Percentiles rank a stretch among this genome's conserved stretches.
Conservation (phyloP, 1,139 yeast genomes). For the Scheffersomyces parashehatae region DNA sequence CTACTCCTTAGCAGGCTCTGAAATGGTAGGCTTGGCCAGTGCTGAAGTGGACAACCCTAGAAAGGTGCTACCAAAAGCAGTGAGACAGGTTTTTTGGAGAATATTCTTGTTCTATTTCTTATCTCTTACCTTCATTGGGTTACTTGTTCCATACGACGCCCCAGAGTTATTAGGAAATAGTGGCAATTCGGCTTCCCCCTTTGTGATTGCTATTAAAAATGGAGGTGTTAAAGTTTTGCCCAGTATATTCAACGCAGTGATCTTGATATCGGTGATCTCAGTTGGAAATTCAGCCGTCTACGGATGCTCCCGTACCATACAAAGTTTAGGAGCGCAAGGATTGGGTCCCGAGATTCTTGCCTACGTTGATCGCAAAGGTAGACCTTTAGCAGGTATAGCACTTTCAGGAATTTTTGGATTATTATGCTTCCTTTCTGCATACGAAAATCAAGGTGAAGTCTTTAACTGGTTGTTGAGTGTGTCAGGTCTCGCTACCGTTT, state of each 20-base stretch:
- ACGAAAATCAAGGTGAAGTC: constrained; percentile 35
- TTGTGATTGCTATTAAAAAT: constrained; percentile 43
- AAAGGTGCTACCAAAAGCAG: constrained; percentile 40
- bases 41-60: constrained; percentile 77
- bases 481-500: constrained; percentile 42
- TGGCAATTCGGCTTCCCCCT: constrained; percentile 37
- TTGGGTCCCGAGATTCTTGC: constrained; percentile 37
- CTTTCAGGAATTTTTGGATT: constrained; percentile 38
- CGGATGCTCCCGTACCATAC: constrained; percentile 45
- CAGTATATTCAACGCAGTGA: constrained; percentile 44
- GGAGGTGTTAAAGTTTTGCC: constrained; percentile 45
- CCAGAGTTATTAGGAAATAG: constrained; percentile 33
- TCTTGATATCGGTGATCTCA: constrained; percentile 42
- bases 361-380: constrained; percentile 42
- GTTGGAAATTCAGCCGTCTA: constrained; percentile 48
- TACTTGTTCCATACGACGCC: constrained; percentile 37
- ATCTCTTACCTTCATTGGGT: constrained; percentile 39
- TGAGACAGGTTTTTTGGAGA: constrained; percentile 47
- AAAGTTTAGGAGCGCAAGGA: constrained; percentile 42
- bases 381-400: constrained; percentile 43
- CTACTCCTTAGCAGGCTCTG: constrained; percentile 83
- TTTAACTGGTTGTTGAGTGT: constrained; percentile 45
- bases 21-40: constrained; percentile 80
- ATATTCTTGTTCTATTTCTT: constrained; percentile 41
- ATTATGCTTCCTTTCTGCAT: constrained; percentile 44